These are phyloP conservation scores for Pharnaceum exiguum DNA, from an alignment of 148 eudicot genomes.

Conservation along the genomic window DNA sequence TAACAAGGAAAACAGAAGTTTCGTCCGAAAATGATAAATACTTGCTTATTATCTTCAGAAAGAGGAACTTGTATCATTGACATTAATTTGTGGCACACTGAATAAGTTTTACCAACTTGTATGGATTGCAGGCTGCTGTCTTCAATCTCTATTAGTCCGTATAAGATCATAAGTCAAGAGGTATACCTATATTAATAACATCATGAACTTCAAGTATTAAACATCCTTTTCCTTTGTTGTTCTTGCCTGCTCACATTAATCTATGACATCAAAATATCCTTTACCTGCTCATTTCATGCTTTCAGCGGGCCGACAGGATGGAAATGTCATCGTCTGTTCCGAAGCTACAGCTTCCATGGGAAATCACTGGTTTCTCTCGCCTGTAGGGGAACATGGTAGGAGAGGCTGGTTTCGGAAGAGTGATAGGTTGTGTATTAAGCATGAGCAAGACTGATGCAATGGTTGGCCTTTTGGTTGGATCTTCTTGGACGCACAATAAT, in stretches of 20 bases:
- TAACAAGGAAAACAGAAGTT: too few species aligned
- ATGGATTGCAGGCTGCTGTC: too few species aligned
- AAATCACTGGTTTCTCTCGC: not conserved
- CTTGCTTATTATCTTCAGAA: too few species aligned
- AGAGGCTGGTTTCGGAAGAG: not conserved
- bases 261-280: not conserved
- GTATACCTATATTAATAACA: too few species aligned
- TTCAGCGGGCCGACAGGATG: slow-evolving; percentile 6
- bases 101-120: too few species aligned
- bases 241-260: not conserved
- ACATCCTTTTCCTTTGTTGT: not conserved
- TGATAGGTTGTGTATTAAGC: slow-evolving; percentile 13
- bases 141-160: too few species aligned
- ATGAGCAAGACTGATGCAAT: slow-evolving; percentile 25
- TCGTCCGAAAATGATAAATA: too few species aligned
- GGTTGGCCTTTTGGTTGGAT: slow-evolving; percentile 22
- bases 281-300: not conserved
- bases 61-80: too few species aligned
- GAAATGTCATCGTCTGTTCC: not conserved
- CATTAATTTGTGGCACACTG: too few species aligned
- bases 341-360: not conserved
- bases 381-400: slow-evolving; percentile 14
- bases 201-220: too few species aligned
- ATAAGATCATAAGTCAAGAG: too few species aligned
- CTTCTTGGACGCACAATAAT: slow-evolving; percentile 25